Percentiles rank a stretch among this genome's conserved stretches.
phyloP scores from a whole-genome alignment of 805 yeast genomes.

The Candida lessepsii region DNA sequence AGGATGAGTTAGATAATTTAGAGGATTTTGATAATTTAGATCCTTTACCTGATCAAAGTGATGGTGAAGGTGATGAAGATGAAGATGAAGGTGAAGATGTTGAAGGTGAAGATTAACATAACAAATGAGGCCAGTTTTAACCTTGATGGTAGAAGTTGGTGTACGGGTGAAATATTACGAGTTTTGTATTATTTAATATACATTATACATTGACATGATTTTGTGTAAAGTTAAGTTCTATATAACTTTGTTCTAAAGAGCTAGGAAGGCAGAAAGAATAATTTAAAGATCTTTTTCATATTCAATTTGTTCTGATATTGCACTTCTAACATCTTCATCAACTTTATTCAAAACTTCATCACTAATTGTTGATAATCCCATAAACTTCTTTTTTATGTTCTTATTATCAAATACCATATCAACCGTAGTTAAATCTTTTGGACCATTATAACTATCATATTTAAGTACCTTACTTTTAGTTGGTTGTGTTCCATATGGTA shows the following conservation, averaged over 20 bases:
- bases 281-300: slow-evolving; percentile 35
- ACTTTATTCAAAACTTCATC: slow-evolving; percentile 55
- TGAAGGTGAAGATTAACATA: too few relatives aligned
- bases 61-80: neutral
- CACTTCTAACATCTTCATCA: slow-evolving; percentile 51
- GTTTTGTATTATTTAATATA: slow-evolving; percentile 3
- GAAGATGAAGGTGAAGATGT: neutral
- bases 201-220: too few relatives aligned
- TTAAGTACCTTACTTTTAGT: slow-evolving; percentile 33
- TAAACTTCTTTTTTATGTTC: slow-evolving; percentile 48
- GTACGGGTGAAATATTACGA: too few relatives aligned
- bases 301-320: slow-evolving; percentile 60
- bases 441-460: slow-evolving; percentile 22
- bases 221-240: too few relatives aligned
- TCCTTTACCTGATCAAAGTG: slow-evolving; percentile 1
- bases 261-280: too few relatives aligned
- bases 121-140: too few relatives aligned
- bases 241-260: neutral
- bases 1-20: slow-evolving; percentile 8
- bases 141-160: too few relatives aligned
- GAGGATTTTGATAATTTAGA: slow-evolving; percentile 8
- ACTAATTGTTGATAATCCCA: slow-evolving; percentile 67
- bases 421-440: slow-evolving; percentile 34
- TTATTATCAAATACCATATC: slow-evolving; percentile 46
- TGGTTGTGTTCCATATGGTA: slow-evolving; percentile 78